Base-by-base conservation (phyloP, 768 basidiomycete genomes). In the Boletus barrowsii region DNA sequence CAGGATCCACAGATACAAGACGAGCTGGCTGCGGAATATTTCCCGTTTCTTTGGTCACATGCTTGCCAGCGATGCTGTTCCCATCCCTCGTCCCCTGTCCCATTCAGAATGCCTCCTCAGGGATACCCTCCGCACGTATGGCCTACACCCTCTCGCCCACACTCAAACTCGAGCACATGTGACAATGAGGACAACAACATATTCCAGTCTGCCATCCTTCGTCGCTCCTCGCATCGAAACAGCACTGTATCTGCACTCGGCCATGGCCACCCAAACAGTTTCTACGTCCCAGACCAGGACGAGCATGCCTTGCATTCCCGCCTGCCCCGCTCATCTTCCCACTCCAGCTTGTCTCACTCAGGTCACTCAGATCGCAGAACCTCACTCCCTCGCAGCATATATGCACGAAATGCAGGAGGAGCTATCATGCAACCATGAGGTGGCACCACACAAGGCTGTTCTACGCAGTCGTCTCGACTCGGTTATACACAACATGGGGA, bases 1-100 rank as follows among this genome's bases (percentile, higher is more conserved):
- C 20, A 98, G 96, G 5, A 93, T 98, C 64, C 97, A 99, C 76
- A 88, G 97, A 57, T 98, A 98, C 72, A 97, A 99, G 73, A 97
- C 97, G 18, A 99, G 98, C 72, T 90, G 95, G 11, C 78, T 99
- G 20, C 92, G 97, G 49, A 99, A 98, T 68, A 97, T 99, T 58
- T 90, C 92, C 10, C 85, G 94, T 41, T 93, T 99, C 77, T 98
- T 99, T 62, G 97, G 97, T 2, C 94, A 97, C 67, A 77, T 98
- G 24, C 57, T 98, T 55, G 82, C 89, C 8, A 86, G 82, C n/a
- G 97, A 99, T 68, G 81, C 91, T 1, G 79, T 98, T 3, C 24
- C 47, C 47, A 54, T 58, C 44, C 46, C 65, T 3, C 74, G 77
- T 46, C 75, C 81, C 0, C 71, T 80, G 0, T 79, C 79, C 36